Base-by-base conservation (phyloP, 768 basidiomycete species). In the Boletus vinaceobasis region DNA sequence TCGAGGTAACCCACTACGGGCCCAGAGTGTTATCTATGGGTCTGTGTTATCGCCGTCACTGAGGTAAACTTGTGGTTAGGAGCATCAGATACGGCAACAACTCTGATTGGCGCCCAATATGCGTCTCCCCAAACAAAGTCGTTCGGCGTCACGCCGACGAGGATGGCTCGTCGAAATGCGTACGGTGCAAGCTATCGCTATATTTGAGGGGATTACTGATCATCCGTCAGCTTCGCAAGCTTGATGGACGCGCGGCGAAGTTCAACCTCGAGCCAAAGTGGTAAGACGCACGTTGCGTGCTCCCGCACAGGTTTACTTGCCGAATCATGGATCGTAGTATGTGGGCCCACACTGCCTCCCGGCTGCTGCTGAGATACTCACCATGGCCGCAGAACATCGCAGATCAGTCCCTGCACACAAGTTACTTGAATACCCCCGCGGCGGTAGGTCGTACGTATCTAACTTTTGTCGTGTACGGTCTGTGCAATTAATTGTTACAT, bases 321-420 rank as follows among this genome's bases (percentile, higher is more conserved):
- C 23, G 23, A 10, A 38, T 38, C 23, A 33, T 21, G 17, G 21
- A 35, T 14, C 9, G 19, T 45, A 33, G 19, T 45, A 33, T 29
- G 32, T 26, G 19, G 14, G 1, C 11, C 23, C 35, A n/a, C 52
- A 51, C 44, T 29, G 43, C 59, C 26, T 19, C n/a, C 17, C 15
- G 17, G 19, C 44, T 14, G 21, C 39, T 23, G 31, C n/a, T 21
- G n/a, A 37, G 32, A 32, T 45, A 42, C 46, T 51, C 51, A 29
- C 13, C 39, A 49, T 52, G 13, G 21, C 61, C 57, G 35, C 61
- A 43, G 45, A 56, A 40, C 38, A 9, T 31, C 38, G 13, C 29
- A 10, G 13, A 13, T 44, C 27, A 27, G 31, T 33, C 29, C 40
- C 17, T 31, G 36, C 11, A 11, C 15, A 38, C 29, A 29, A 14